phyloP scores from a whole-genome alignment of 768 basidiomycete genomes.

The Clitopilus hobsonii region DNA sequence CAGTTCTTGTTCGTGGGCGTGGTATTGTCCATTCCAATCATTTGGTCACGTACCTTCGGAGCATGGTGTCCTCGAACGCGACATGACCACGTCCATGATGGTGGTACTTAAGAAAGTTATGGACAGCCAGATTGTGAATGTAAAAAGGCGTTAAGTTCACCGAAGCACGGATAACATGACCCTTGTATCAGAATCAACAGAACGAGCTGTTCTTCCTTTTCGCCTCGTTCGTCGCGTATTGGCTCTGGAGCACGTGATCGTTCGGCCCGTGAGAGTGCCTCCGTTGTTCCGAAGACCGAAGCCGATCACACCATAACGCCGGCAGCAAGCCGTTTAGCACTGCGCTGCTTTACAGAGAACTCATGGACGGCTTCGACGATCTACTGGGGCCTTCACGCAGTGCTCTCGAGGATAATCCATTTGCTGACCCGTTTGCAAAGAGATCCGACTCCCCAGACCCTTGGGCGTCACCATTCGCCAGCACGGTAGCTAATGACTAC shows the following conservation, averaged over 20 bases:
- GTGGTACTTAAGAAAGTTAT: no score
- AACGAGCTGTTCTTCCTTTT: neutral
- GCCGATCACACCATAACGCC: neutral
- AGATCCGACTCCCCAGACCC: slow-evolving; percentile 72
- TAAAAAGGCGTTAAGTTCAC: no score
- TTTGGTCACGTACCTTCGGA: neutral
- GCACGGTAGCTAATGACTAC: slow-evolving; percentile 23
- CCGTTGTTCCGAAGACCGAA: no score
- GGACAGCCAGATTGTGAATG: no score
- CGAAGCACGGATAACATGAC: neutral
- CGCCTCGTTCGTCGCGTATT: neutral
- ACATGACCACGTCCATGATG: no score
- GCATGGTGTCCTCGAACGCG: neutral
- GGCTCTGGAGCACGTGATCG: neutral
- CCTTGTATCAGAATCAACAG: neutral
- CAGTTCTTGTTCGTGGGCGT: neutral
- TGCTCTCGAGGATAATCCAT: slow-evolving; percentile 71
- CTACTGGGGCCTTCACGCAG: slow-evolving; percentile 56
- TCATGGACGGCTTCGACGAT: slow-evolving; percentile 80
- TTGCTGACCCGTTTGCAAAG: slow-evolving; percentile 67
- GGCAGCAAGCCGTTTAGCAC: neutral
- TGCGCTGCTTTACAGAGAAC: neutral
- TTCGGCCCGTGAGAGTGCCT: neutral
- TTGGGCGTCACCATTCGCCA: slow-evolving; percentile 60
- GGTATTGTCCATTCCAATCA: neutral